Base-by-base conservation (phyloP, 2,329 filamentous ascomycete genomes). In the Emergomyces pasteurianus region DNA sequence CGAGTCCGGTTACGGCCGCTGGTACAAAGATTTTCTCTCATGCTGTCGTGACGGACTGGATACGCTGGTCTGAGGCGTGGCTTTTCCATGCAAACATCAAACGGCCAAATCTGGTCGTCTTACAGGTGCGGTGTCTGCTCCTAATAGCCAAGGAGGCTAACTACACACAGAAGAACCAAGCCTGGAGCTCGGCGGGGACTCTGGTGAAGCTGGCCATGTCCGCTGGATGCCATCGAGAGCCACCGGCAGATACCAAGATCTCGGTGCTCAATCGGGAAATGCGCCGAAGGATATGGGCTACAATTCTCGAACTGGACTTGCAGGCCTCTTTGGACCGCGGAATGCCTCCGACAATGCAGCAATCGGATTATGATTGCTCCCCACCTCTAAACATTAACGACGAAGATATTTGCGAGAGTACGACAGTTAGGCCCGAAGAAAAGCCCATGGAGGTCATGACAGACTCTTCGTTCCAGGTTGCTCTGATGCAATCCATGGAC, bases 41-140 rank as follows among this genome's bases (percentile, higher is more conserved):
- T 65, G 53, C 70, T 69, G 58, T 71, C 1, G 73, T 71, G 1
- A 59, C 73, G 28, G 87, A 89, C 67, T 96, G 92, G 71, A 89
- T 97, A 62, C 83, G 87, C 56, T 95, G 97, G 86, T 90, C 91
- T 2, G 92, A 96, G 71, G 85, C 86, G 2, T 87, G 96, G 63
- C 79, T 97, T 47, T 89, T 95, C 68, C 88, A 92, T 69, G 89
- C 91, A 0, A 84, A 77, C 53, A 76, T 80, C 50, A 84, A 83
- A 67, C 78, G 81, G 18, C 75, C 80, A 3, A 79, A 78, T 2
- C 71, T 81, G 1, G 70, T 68, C 2, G 74, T 78, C 61, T 77
- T 83, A 47, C 81, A 83, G 40, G 70, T 82, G 2, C 75, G 79
- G 16, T 79, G 81, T 58, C 69, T 84, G 26, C 68, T 80, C 12